Evolutionary conservation across 1,139 yeast species (phyloP).

Genomic region (Debaryomyces psychrophilus): DNA sequence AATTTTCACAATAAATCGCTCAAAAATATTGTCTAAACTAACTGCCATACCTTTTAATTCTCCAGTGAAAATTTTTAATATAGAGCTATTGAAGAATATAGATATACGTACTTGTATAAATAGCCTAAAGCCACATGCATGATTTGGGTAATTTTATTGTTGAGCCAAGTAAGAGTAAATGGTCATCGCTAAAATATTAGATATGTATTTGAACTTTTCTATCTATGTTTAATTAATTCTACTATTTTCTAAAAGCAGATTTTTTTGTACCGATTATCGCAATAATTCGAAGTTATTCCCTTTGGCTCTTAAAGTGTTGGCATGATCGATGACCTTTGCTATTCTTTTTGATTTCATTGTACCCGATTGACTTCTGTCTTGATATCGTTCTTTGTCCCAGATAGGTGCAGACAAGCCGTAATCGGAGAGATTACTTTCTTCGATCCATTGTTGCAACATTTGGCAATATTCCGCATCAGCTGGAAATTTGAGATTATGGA

Average conservation of each 20-base stretch:
- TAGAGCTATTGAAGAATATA: neutral
- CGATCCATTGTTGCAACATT: constrained; percentile 26
- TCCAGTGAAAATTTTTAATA: neutral
- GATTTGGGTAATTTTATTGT: too few species aligned
- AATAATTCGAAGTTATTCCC: constrained; percentile 20
- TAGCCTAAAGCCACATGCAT: too few species aligned
- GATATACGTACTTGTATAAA: too few species aligned
- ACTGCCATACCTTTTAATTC: neutral
- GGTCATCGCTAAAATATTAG: too few species aligned
- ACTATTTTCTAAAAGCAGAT: neutral
- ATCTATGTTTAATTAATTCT: neutral
- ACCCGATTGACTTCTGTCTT: constrained; percentile 22
- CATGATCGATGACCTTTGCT: constrained; percentile 23
- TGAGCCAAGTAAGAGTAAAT: too few species aligned
- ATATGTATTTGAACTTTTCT: neutral
- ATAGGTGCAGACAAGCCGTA: constrained; percentile 29
- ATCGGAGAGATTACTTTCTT: constrained; percentile 17
- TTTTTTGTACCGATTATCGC: neutral
- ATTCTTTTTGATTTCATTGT: constrained; percentile 25
- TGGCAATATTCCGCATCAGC: constrained; percentile 35
- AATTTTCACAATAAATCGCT: neutral
- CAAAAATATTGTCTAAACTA: neutral
- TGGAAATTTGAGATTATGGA: constrained; percentile 35
- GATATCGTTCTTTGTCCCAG: constrained; percentile 28
- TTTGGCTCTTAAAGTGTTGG: constrained; percentile 21